Percentiles rank a stretch among this genome's conserved stretches.
Evolutionary conservation across 2,329 filamentous ascomycete species (phyloP).

Genomic region (Fusarium sp.): DNA sequence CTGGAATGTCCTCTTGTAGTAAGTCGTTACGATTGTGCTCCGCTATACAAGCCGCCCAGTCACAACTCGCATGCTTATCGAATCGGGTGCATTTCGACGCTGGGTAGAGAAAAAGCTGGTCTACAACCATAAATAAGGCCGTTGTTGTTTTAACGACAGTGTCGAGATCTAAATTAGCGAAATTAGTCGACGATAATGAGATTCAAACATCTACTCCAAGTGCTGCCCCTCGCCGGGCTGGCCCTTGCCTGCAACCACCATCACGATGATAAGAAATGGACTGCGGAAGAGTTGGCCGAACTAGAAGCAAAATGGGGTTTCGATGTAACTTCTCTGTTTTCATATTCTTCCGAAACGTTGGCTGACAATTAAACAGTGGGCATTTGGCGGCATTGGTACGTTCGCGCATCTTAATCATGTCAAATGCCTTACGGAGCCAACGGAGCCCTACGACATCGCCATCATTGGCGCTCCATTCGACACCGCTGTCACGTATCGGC

Average conservation of each 20-base stretch:
- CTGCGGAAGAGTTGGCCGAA: slow-evolving; percentile 59
- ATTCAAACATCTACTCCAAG: fast-evolving
- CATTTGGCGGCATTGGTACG: slow-evolving; percentile 76
- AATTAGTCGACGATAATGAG: neutral
- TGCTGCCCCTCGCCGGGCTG: slow-evolving; percentile 39
- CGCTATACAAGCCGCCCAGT: neutral
- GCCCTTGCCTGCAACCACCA: slow-evolving; percentile 41
- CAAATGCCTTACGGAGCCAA: slow-evolving; percentile 72
- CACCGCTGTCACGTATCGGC: slow-evolving; percentile 73
- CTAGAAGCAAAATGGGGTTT: slow-evolving; percentile 65
- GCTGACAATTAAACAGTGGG: slow-evolving; percentile 41
- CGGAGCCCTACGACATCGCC: slow-evolving; percentile 72
- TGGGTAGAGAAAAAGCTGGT: fast-evolving
- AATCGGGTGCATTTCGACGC: fast-evolving
- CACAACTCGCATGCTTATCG: neutral
- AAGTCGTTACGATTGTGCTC: neutral
- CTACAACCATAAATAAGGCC: neutral
- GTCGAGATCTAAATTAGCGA: fast-evolving
- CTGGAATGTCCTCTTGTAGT: neutral
- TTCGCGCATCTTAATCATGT: slow-evolving; percentile 77
- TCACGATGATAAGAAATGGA: slow-evolving; percentile 54
- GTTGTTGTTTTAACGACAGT: fast-evolving
- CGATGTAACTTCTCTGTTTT: slow-evolving; percentile 52
- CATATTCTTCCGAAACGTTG: fast-evolving
- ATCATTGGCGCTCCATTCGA: slow-evolving; percentile 78